A percentile compares a stretch with the other conserved stretches of the same genome.
Evolutionary conservation across 257 asterid genomes (phyloP).

Genomic region (Solanum clarkiae): DNA sequence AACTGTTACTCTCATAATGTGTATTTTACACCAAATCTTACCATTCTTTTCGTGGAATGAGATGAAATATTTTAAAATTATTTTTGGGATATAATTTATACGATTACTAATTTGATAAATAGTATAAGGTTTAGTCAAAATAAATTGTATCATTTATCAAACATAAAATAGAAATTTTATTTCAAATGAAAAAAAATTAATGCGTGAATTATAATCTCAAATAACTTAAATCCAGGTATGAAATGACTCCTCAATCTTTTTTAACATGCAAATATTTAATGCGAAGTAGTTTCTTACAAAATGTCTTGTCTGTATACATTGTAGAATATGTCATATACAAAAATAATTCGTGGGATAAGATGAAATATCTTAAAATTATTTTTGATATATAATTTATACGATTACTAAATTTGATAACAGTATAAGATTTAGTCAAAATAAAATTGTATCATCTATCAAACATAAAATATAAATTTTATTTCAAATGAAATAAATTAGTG

Average conservation of each 20-base stretch:
- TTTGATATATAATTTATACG: no score
- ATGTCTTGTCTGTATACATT: background rate
- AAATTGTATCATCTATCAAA: background rate
- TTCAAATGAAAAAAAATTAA: background rate
- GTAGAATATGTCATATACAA: no score
- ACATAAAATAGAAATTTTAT: background rate
- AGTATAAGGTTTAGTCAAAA: background rate
- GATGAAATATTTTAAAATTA: no score
- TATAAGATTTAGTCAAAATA: background rate
- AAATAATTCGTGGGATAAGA: no score
- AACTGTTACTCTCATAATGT: background rate
- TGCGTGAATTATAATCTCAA: background rate
- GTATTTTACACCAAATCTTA: no score
- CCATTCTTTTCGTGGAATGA: no score
- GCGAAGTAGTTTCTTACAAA: no score
- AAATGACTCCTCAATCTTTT: background rate
- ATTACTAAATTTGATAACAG: background rate
- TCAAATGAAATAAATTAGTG: background rate
- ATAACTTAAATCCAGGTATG: background rate
- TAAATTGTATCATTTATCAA: background rate
- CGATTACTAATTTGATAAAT: background rate
- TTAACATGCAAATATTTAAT: no score
- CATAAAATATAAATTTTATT: background rate
- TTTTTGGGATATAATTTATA: no score
- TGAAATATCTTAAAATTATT: no score